Conservation (phyloP, 805 yeast genomes). For the Lachancea fermentati region DNA sequence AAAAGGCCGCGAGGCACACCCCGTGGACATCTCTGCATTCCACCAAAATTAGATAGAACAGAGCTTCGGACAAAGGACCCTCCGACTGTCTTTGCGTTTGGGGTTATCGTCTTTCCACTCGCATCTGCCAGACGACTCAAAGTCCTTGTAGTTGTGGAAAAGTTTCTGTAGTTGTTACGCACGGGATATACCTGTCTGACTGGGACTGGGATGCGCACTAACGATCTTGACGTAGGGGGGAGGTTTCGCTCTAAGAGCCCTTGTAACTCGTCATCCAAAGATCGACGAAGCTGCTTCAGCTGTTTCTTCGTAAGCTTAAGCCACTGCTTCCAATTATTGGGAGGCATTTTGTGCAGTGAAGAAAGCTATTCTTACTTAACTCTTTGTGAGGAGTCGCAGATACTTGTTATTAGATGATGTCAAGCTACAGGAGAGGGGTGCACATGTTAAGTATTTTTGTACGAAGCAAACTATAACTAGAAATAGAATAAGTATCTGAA, state of each 20-base stretch:
- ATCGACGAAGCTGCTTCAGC: constrained; percentile 17
- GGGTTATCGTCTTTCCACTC: too few species aligned
- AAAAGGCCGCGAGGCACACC: constrained; percentile 19
- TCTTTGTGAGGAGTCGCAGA: neutral
- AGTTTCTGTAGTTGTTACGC: constrained; percentile 2
- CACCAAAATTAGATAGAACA: constrained; percentile 10
- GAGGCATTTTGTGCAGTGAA: constrained; percentile 10
- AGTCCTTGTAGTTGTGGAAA: neutral
- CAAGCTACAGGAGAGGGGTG: neutral
- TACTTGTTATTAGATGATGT: too few species aligned
- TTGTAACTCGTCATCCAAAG: constrained; percentile 17
- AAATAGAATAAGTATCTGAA: too few species aligned
- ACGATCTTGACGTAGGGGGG: constrained; percentile 11
- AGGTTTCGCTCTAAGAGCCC: constrained; percentile 13
- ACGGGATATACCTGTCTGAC: constrained; percentile 8
- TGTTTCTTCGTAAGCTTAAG: constrained; percentile 17
- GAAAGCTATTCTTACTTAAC: neutral
- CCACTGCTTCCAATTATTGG: constrained; percentile 22
- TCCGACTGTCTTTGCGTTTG: neutral
- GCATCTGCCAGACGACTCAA: neutral
- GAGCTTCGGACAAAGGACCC: constrained; percentile 2
- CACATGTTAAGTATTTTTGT: too few species aligned
- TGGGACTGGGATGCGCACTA: constrained; percentile 16
- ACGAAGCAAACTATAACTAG: too few species aligned
- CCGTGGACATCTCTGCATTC: constrained; percentile 12